A percentile compares a stretch with the other conserved stretches of the same genome.
These are phyloP conservation scores for Saitozyma podzolica DNA, from an alignment of 768 basidiomycete species.

Conservation along the genomic window DNA sequence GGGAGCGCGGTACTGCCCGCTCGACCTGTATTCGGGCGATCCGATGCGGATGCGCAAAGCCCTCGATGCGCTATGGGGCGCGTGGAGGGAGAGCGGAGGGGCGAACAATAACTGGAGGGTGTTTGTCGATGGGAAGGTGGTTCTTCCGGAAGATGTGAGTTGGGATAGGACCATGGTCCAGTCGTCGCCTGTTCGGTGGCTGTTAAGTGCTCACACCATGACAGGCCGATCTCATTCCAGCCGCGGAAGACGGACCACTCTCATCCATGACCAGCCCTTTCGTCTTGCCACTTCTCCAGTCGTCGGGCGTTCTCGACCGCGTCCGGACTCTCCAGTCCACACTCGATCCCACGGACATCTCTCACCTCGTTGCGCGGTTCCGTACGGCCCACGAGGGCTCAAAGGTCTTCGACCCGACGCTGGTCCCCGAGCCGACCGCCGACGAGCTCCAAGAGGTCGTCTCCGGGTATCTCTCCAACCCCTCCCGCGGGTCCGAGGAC, in stretches of 20 bases:
- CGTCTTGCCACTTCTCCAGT: conserved; percentile 18
- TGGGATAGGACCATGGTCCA: neutral
- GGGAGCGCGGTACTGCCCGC: conserved; percentile 67
- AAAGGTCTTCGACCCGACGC: conserved; percentile 20
- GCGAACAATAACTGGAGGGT: conserved; percentile 77
- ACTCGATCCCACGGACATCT: conserved; percentile 81
- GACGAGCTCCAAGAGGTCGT: conserved; percentile 57
- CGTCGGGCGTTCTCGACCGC: conserved; percentile 56
- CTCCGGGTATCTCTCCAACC: conserved; percentile 56
- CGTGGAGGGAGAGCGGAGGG: conserved; percentile 69
- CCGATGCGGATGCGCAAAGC: conserved; percentile 64
- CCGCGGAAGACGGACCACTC: conserved; percentile 9
- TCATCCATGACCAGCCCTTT: conserved; percentile 6
- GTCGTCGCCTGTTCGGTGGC: neutral
- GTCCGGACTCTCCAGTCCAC: conserved; percentile 70
- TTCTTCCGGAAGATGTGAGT: conserved; percentile 65
- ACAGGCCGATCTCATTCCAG: conserved; percentile 14
- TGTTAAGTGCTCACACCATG: neutral
- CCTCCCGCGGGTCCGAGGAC: conserved; percentile 41
- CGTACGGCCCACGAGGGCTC: conserved; percentile 11
- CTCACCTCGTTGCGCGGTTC: conserved; percentile 62
- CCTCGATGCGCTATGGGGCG: conserved; percentile 68
- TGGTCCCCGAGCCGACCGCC: conserved; percentile 13
- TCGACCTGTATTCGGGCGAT: conserved; percentile 83
- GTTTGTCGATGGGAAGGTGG: conserved; percentile 66